Base-by-base conservation (phyloP, 768 basidiomycete species). In the Boletellus sp. region DNA sequence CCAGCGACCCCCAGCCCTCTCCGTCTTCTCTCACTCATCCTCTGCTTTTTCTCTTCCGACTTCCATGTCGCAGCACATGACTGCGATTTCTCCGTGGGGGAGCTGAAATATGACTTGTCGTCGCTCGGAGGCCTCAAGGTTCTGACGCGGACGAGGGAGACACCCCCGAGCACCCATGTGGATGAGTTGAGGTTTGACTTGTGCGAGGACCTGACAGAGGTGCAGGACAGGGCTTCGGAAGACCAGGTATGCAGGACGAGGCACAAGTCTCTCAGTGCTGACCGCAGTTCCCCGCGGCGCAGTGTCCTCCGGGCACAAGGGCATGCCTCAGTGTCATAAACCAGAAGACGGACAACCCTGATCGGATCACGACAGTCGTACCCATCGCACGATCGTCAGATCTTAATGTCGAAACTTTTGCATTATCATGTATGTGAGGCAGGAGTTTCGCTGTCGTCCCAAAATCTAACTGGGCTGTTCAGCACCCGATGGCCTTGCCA, bases 281-380 rank as follows among this genome's bases (percentile, higher is more conserved):
- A 54, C 47, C 55, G 23, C 33, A 48, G 42, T 36, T 45, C 39
- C 22, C 44, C 23, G 28, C 42, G 17, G 28, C 42, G 17, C 57
- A 93, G 90, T 93, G 90, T 70, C 66, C 77, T 17, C 47, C 63
- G 19, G 86, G 81, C 20, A 87, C 88, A 42, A 75, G 84, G 58
- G 87, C 82, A 42, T 94, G 92, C 68, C 71, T 91, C 26, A 85
- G 80, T 4, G 79, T 78, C 57, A 77, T 74, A 31, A 90, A 91
- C 59, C 57, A 71, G 57, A 90, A 87, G 66, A 56, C 63, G 1
- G 75, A 71, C 19, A 65, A 73, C 35, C 47, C 71, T 3, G 84
- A 88, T 55, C 78, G 88, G 44, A 67, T 94, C 59, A 72, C 82
- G 23, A 73, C 81, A 26, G 87, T 91, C n/a, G 80, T 94, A 47